Base-by-base conservation (phyloP, 805 yeast genomes). In the Brettanomyces naardenensis region DNA sequence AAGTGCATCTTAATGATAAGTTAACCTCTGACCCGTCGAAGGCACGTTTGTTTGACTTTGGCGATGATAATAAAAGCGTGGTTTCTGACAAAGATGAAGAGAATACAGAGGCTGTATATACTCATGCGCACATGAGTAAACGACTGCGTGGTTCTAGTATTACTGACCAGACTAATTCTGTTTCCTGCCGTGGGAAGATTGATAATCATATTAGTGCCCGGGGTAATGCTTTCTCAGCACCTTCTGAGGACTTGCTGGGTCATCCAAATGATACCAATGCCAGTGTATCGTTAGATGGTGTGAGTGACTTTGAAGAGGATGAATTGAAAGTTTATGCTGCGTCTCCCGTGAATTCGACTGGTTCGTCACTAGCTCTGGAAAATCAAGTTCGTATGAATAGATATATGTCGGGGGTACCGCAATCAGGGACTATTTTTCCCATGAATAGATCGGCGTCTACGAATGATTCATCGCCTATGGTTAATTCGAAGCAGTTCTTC, bases 401-500 rank as follows among this genome's bases (percentile, higher is more conserved):
- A 6, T 10, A 13, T 18, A 9, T 19, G 13, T 9, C 6, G 13
- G 32, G 6, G 10, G 15, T 27, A 18, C 17, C 37, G 13, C 9
- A 13, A 23, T 25, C 36, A 11, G 43, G 38, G 14, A 6, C 34
- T 22, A 19, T 22, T 2, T 36, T 21, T 17, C 36, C 29, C 11
- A 6, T 33, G 10, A 22, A 25, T 15, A 18, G 29, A 14, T 25
- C 33, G 7, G n/a, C n/a, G n/a, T n/a, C n/a, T 3, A 71, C 69
- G 31, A 81, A 75, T 52, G 75, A 68, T 35, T 56, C 70, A 0
- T 60, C 58, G n/a, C 44, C 56, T 20, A 37, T 37, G 25, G 29
- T 32, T 5, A 52, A 49, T 35, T 49, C 73, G 4, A 68, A 70
- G 45, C 65, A 71, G 52, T 85, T 83, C 53, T 76, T 80, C 53